Percentiles rank a stretch among this genome's conserved stretches.
phyloP scores from a whole-genome alignment of 2,329 filamentous ascomycete species.

The Aaosphaeria arxii region DNA sequence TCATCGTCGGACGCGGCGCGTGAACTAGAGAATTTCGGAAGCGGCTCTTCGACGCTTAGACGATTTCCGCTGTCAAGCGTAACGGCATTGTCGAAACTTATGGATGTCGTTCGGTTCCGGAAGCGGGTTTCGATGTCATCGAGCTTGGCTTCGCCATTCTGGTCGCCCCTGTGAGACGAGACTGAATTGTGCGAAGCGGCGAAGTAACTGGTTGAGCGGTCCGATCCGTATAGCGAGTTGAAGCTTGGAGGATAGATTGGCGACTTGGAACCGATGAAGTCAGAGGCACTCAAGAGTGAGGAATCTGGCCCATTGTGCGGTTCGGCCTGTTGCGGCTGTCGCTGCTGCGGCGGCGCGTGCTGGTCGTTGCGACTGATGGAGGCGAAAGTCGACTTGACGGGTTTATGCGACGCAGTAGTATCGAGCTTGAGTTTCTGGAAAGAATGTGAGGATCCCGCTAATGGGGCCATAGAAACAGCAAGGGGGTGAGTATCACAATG shows the following conservation, averaged over 20 bases:
- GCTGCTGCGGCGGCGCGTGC: not conserved
- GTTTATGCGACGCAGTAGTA: conserved; percentile 33
- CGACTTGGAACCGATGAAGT: conserved; percentile 15
- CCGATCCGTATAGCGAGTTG: conserved; percentile 13
- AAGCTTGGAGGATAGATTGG: conserved; percentile 15
- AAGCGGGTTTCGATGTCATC: conserved; percentile 26
- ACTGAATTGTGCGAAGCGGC: conserved; percentile 1
- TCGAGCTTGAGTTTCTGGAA: conserved; percentile 44
- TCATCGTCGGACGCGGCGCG: conserved; percentile 21
- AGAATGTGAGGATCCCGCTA: conserved; percentile 36
- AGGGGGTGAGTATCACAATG: conserved; percentile 25
- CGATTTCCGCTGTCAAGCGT: conserved; percentile 39
- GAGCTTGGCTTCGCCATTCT: conserved; percentile 10
- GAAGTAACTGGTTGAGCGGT: conserved; percentile 10
- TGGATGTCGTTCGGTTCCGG: conserved; percentile 35
- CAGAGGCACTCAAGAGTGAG: conserved; percentile 16
- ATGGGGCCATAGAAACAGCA: conserved; percentile 36
- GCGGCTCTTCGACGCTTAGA: conserved; percentile 35
- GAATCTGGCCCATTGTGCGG: conserved; percentile 18
- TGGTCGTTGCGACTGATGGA: conserved; percentile 30
- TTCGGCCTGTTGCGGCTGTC: conserved; percentile 11
- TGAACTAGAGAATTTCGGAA: conserved; percentile 28
- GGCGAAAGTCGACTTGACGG: conserved; percentile 35
- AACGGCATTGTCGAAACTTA: conserved; percentile 41
- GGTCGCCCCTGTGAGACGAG: too few relatives aligned